Evolutionary conservation across 1,284 basidiomycete genomes (phyloP).

Genomic region (Apiotrichum siamense): DNA sequence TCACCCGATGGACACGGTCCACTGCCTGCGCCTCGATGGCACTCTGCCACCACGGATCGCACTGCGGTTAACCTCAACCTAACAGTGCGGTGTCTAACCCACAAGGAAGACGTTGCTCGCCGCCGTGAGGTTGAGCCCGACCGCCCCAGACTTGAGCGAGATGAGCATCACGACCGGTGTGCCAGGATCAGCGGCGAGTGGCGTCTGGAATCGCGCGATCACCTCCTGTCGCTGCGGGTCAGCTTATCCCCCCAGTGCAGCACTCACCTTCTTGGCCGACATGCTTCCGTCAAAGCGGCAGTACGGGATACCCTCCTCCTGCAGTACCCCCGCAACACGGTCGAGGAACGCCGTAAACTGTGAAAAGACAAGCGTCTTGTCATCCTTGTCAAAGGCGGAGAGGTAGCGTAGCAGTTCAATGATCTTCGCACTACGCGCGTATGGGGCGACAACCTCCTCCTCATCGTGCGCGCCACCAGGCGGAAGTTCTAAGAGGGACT

Average conservation of each 20-base stretch:
- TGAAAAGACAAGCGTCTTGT: slow-evolving; percentile 77
- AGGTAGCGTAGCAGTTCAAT: slow-evolving; percentile 69
- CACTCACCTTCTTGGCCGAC: slow-evolving; percentile 56
- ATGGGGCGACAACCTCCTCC: slow-evolving; percentile 15
- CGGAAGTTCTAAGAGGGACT: slow-evolving; percentile 63
- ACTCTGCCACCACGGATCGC: slow-evolving; percentile 67
- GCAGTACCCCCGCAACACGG: slow-evolving; percentile 64
- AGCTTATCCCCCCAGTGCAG: neutral
- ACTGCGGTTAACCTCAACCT: slow-evolving; percentile 31
- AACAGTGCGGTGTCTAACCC: slow-evolving; percentile 40
- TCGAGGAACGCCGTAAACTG: slow-evolving; percentile 79
- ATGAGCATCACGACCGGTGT: slow-evolving; percentile 78
- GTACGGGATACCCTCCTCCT: slow-evolving; percentile 62
- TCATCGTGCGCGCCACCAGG: slow-evolving; percentile 43
- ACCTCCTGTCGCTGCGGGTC: slow-evolving; percentile 59
- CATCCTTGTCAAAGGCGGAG: slow-evolving; percentile 58
- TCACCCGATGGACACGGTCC: slow-evolving; percentile 64
- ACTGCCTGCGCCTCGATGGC: slow-evolving; percentile 85
- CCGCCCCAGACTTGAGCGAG: slow-evolving; percentile 68
- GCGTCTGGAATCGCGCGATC: slow-evolving; percentile 64
- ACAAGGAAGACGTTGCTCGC: slow-evolving; percentile 84
- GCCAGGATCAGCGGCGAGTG: slow-evolving; percentile 44
- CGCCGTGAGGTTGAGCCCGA: slow-evolving; percentile 80
- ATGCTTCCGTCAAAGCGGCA: slow-evolving; percentile 77
- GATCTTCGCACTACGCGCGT: slow-evolving; percentile 68